A percentile compares a stretch with the other conserved stretches of the same genome.
These are phyloP conservation scores for Ceratocystis alfenasii DNA, from an alignment of 2,329 filamentous ascomycete species.

Conservation along the genomic window DNA sequence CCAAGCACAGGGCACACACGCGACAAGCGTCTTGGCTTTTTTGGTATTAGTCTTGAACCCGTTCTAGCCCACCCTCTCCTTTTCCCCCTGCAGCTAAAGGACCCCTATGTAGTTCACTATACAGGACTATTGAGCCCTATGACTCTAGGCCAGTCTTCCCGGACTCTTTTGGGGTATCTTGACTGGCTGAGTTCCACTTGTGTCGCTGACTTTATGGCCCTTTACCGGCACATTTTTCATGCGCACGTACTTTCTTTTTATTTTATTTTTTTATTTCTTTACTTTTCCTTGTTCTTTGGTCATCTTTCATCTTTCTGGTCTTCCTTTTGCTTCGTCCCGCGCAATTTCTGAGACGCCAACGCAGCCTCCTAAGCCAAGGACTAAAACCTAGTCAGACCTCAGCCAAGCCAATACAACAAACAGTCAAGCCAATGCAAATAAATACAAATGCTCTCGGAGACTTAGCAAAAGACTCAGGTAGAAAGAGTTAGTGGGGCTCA, in stretches of 20 bases:
- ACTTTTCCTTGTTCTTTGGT: neutral
- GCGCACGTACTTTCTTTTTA: neutral
- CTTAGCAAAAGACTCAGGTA: too few species aligned
- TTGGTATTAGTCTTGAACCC: neutral
- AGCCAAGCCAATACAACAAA: too few species aligned
- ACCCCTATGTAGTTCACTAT: neutral
- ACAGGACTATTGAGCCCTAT: neutral
- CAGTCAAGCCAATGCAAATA: too few species aligned
- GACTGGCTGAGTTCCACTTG: neutral
- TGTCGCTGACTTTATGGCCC: neutral
- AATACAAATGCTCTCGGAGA: too few species aligned
- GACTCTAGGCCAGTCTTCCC: neutral
- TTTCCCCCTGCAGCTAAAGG: neutral
- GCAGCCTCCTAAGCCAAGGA: too few species aligned
- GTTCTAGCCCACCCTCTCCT: neutral
- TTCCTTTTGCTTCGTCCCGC: too few species aligned
- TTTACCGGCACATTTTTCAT: neutral
- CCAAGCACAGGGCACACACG: slow-evolving; percentile 4
- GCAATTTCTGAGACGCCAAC: too few species aligned
- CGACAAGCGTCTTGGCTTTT: slow-evolving; percentile 3
- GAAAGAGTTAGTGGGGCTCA: neutral
- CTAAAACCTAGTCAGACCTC: too few species aligned
- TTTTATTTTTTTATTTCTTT: neutral
- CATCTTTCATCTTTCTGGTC: neutral
- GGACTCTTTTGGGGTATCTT: neutral